phyloP scores from a whole-genome alignment of 2,329 filamentous ascomycete species.

The Nannizziopsis barbatae region DNA sequence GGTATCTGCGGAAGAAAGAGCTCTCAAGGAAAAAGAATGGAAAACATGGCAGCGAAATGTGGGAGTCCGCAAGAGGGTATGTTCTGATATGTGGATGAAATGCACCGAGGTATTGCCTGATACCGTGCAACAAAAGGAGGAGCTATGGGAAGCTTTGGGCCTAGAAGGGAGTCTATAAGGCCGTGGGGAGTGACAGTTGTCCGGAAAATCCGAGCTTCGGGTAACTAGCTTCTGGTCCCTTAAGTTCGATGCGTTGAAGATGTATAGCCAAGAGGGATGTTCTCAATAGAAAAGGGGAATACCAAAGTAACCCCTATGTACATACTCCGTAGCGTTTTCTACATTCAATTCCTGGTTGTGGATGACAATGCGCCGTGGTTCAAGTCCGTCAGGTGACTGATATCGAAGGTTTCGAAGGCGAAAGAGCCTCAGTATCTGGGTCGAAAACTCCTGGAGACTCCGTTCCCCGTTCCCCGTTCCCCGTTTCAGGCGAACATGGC shows the following conservation, averaged over 20 bases:
- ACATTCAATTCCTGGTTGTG: too few relatives aligned
- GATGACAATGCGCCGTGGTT: too few relatives aligned
- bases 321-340: too few relatives aligned
- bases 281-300: too few relatives aligned
- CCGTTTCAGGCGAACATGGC: not conserved
- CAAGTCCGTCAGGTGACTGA: not conserved
- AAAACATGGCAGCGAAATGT: conserved; percentile 35
- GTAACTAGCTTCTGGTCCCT: not conserved
- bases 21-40: conserved; percentile 38
- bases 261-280: too few relatives aligned
- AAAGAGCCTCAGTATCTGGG: not conserved
- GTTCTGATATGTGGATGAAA: conserved; percentile 40
- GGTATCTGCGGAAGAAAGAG: conserved; percentile 40
- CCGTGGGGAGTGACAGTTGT: not conserved
- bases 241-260: not conserved
- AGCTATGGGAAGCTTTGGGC: conserved; percentile 40
- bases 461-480: not conserved
- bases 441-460: not conserved
- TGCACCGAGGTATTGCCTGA: conserved; percentile 41
- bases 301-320: too few relatives aligned
- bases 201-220: not conserved
- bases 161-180: conserved; percentile 26
- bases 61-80: conserved; percentile 38
- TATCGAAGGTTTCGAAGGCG: not conserved
- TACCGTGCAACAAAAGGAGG: conserved; percentile 34